These are phyloP conservation scores for Noccaea caerulescens DNA, from an alignment of 345 rosid genomes.

Conservation along the genomic window DNA sequence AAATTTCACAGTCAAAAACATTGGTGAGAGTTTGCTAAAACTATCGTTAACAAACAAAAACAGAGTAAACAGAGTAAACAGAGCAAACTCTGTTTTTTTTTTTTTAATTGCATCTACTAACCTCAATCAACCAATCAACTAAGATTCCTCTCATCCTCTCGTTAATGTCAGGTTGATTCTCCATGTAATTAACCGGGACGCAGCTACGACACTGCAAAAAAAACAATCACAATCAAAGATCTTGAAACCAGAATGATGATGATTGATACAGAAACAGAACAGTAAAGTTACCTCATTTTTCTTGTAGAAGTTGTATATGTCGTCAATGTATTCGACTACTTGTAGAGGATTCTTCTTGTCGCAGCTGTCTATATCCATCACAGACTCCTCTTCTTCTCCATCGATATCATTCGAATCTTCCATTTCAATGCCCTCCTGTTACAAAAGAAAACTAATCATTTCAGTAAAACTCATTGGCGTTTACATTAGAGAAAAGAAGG, in stretches of 20 bases:
- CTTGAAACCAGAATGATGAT: neutral
- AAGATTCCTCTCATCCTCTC: conserved; percentile 95
- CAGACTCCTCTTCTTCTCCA: conserved; percentile 45
- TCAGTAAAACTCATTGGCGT: neutral
- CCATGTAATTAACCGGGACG: conserved; percentile 72
- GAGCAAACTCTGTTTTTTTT: too few species aligned
- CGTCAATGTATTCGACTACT: conserved; percentile 82
- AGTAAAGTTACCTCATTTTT: conserved; percentile 65
- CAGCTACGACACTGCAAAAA: conserved; percentile 58
- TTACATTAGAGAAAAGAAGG: neutral
- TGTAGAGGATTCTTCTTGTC: conserved; percentile 81
- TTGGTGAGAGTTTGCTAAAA: neutral
- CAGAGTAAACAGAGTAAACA: neutral
- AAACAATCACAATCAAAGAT: neutral
- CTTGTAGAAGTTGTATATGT: conserved; percentile 65
- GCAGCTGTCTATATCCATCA: conserved; percentile 68
- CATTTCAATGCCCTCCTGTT: conserved; percentile 88
- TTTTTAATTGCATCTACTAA: neutral
- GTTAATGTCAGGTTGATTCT: conserved; percentile 71
- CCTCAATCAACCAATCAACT: conserved; percentile 96
- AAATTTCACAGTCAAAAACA: neutral
- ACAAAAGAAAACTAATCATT: neutral
- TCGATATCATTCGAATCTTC: conserved; percentile 56
- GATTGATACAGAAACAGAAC: conserved; percentile 11
- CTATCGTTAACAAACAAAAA: neutral